Conservation (phyloP, 192 early-diverging fungal species). For the Coemansia sp. region DNA sequence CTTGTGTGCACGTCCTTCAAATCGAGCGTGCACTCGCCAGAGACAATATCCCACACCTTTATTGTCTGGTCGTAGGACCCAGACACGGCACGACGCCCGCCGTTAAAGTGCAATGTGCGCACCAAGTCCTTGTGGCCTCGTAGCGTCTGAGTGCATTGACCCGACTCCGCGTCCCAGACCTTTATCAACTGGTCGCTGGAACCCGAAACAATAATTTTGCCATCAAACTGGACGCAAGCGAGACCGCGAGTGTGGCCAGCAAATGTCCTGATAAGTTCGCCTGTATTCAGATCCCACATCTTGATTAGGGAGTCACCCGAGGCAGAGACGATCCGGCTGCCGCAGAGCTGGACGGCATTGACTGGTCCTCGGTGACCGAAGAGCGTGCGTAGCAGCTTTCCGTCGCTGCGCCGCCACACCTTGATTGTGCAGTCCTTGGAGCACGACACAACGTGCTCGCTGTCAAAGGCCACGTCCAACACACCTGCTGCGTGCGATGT, state of each 20-base stretch:
- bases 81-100: conserved; percentile 77
- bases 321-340: conserved; percentile 74
- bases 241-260: conserved; percentile 78
- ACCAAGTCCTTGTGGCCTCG: conserved; percentile 74
- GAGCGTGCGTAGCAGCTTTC: conserved; percentile 64
- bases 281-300: conserved; percentile 75
- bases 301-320: conserved; percentile 82
- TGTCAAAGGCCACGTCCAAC: conserved; percentile 84
- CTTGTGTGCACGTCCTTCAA: conserved; percentile 77
- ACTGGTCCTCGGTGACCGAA: conserved; percentile 90
- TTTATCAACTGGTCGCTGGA: conserved; percentile 82
- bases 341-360: conserved; percentile 84
- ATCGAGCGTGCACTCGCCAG: conserved; percentile 75
- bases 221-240: conserved; percentile 85
- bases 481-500: conserved; percentile 80
- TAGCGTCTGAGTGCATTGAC: conserved; percentile 63
- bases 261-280: conserved; percentile 73
- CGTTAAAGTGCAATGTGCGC: conserved; percentile 81
- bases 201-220: conserved; percentile 73
- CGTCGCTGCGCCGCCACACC: conserved; percentile 77
- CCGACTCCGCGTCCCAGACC: conserved; percentile 76
- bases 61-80: conserved; percentile 95
- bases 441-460: conserved; percentile 74
- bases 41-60: conserved; percentile 89
- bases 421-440: conserved; percentile 92